Conservation (phyloP, 805 yeast species). For the Barnettozyma populi region DNA sequence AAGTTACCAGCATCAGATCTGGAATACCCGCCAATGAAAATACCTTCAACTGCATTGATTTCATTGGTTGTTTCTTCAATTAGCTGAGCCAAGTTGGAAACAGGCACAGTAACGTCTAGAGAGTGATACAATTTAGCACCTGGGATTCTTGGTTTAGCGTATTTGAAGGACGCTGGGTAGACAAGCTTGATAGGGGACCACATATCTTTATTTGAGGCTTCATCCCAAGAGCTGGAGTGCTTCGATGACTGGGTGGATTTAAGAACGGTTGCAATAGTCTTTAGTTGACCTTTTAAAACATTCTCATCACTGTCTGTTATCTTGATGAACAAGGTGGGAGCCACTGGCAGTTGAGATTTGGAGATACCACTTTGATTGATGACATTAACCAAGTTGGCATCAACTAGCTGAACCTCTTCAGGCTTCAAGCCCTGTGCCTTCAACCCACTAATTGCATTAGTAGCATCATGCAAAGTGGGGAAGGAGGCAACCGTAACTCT, state of each 20-base stretch:
- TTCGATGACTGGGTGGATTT: conserved; percentile 46
- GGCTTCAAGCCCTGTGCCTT: conserved; percentile 55
- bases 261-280: conserved; percentile 37
- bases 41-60: conserved; percentile 43
- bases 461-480: conserved; percentile 64
- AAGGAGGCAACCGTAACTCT: conserved; percentile 63
- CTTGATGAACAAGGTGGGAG: conserved; percentile 58
- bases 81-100: conserved; percentile 54
- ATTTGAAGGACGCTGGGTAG: conserved; percentile 55
- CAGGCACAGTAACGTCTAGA: conserved; percentile 74
- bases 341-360: conserved; percentile 35
- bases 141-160: conserved; percentile 41
- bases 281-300: conserved; percentile 36
- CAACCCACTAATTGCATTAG: conserved; percentile 54
- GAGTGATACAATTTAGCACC: conserved; percentile 34
- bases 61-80: conserved; percentile 56
- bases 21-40: conserved; percentile 57
- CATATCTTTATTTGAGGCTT: conserved; percentile 53
- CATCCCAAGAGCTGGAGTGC: conserved; percentile 51
- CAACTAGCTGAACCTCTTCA: conserved; percentile 68
- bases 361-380: conserved; percentile 51
- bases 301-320: conserved; percentile 42
- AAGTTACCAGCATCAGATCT: conserved; percentile 81
- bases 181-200: conserved; percentile 71
- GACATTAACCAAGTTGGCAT: conserved; percentile 60